Base-by-base conservation (phyloP, 2,329 filamentous ascomycete genomes). In the Exserohilum turcica region DNA sequence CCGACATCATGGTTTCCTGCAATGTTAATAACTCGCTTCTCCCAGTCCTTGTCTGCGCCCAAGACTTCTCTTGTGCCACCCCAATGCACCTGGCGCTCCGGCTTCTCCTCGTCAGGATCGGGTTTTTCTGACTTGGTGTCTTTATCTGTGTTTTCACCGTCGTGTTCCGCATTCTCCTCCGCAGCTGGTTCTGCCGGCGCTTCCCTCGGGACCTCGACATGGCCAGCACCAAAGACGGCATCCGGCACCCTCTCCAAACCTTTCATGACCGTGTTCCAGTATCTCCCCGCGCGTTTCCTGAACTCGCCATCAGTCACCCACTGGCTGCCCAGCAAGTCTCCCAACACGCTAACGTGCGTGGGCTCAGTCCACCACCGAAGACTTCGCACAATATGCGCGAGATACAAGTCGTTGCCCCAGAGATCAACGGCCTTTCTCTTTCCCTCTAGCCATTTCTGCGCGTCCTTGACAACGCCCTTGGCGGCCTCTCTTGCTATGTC, bases 1-100 rank as follows among this genome's bases (percentile, higher is more conserved):
- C 94, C 94, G 67, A 99, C 87, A 73, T 99, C 94, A 71, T 99
- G 94, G 69, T 99, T 99, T 1, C 94, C 94, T 0, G 87, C 92
- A 21, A 97, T 85, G 63, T 96, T 95, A 71, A 99, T 91, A 59
- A 97, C 81, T 49, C 89, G 84, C 35, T 79, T 82, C n/a, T 80
- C 76, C 94, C 94, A 97, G 2, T 75, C 74, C 5, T 78, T 75
- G 52, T 84, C 79, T 40, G 59, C 59, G 1, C 77, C 76, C 19
- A 82, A 66, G 1, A 71, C 57, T 55, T 81, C 76, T 13, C 65
- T 59, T 10, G 59, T 71, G 4, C 59, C 65, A 37, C 63, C 57
- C 68, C 66, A 66, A 12, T 52, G 55, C 42, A 48, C 61, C 49
- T 56, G 57, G 16, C 59, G 43, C n/a, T 52, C 35, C 19, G 46